A percentile compares a stretch with the other conserved stretches of the same genome.
phyloP scores from a whole-genome alignment of 2,329 filamentous ascomycete species.

The Talaromyces sp. region DNA sequence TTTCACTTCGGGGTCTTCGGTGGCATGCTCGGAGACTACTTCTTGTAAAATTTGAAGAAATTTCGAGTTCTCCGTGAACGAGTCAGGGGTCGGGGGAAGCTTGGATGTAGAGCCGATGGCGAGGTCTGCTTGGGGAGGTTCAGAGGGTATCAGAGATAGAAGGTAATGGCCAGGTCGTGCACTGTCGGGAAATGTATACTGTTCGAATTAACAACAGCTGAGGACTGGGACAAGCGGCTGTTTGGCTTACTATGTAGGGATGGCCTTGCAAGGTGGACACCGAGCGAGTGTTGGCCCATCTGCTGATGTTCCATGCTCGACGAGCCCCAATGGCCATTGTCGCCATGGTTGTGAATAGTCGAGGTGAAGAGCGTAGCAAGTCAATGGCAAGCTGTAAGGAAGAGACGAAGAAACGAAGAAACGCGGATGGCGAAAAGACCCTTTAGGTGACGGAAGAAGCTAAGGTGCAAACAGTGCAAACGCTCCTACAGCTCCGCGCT shows the following conservation, averaged over 20 bases:
- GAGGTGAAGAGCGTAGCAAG: not conserved
- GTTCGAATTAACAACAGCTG: constrained; percentile 12
- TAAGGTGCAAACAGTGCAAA: constrained; percentile 9
- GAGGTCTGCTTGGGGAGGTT: constrained; percentile 48
- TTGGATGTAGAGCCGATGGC: constrained; percentile 51
- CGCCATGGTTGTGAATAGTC: constrained; percentile 19
- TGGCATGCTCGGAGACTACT: constrained; percentile 50
- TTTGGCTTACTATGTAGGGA: constrained; percentile 33
- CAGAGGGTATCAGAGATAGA: constrained; percentile 52
- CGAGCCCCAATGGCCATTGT: constrained; percentile 9
- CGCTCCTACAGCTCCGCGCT: not conserved
- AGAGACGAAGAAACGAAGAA: too few relatives aligned
- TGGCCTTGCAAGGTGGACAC: constrained; percentile 34
- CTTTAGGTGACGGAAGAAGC: not conserved
- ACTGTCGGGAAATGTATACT: constrained; percentile 48
- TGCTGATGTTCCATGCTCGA: constrained; percentile 14
- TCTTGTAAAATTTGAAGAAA: constrained; percentile 54
- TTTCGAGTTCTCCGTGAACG: constrained; percentile 50
- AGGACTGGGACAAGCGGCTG: not conserved
- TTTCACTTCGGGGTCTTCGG: constrained; percentile 51
- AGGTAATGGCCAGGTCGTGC: constrained; percentile 36
- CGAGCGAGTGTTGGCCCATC: constrained; percentile 22
- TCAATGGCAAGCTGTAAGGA: not conserved
- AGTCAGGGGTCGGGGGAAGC: constrained; percentile 52
- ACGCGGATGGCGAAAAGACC: not conserved